Evolutionary conservation across 2,329 filamentous ascomycete genomes (phyloP).

Genomic region (Colletotrichum musae): DNA sequence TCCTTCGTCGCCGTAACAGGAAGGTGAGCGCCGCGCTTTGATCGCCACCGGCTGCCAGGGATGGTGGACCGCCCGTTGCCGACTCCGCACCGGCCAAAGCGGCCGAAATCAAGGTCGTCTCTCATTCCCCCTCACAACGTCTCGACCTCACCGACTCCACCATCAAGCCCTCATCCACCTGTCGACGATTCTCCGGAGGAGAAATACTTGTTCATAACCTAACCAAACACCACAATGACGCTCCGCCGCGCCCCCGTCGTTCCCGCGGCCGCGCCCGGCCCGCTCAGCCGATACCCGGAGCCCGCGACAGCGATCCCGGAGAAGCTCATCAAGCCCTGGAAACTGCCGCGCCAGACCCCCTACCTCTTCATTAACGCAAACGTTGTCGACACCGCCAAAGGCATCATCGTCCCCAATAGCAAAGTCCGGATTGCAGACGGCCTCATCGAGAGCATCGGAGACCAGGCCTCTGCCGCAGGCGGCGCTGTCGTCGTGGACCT

Average conservation of each 20-base stretch:
- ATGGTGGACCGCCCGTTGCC: conserved; percentile 14
- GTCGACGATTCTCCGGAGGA: too few species aligned
- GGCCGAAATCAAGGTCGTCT: conserved; percentile 4
- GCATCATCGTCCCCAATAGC: conserved; percentile 47
- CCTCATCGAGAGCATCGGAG: conserved; percentile 48
- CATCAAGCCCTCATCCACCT: too few species aligned
- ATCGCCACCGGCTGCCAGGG: neutral
- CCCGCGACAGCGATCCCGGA: conserved; percentile 30
- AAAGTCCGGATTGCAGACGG: conserved; percentile 54
- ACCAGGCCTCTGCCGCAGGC: neutral
- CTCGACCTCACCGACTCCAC: neutral
- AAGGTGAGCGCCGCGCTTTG: conserved; percentile 24
- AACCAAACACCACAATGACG: conserved; percentile 15
- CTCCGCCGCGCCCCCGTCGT: conserved; percentile 23
- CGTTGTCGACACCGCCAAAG: conserved; percentile 57
- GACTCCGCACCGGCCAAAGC: conserved; percentile 35
- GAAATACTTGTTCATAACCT: neutral
- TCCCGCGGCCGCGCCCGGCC: neutral
- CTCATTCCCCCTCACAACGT: neutral
- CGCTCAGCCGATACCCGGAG: neutral
- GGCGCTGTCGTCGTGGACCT: conserved; percentile 44
- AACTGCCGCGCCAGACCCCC: conserved; percentile 48
- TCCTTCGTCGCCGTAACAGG: neutral
- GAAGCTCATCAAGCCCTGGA: conserved; percentile 53
- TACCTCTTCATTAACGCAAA: conserved; percentile 60